These are phyloP conservation scores for Sporothrix globosa DNA, from an alignment of 2,329 filamentous ascomycete species.

Conservation along the genomic window DNA sequence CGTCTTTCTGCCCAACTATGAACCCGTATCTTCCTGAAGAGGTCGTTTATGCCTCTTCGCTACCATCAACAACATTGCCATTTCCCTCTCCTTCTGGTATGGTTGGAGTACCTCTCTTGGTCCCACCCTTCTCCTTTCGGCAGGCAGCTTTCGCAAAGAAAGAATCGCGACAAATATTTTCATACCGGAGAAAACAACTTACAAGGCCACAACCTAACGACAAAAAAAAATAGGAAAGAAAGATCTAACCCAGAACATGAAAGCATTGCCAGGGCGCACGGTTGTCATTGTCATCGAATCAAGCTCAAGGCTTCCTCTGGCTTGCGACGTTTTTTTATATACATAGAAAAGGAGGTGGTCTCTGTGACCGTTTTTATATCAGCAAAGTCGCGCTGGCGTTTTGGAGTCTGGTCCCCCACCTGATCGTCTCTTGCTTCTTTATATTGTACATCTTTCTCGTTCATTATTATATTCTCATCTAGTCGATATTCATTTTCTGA, in stretches of 20 bases:
- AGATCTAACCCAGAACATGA: conserved; percentile 24
- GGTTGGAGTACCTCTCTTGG: not conserved
- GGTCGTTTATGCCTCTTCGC: not conserved
- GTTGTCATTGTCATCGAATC: not conserved
- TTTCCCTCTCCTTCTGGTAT: not conserved
- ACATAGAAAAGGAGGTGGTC: conserved; percentile 25
- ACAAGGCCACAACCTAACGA: not conserved
- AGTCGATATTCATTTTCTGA: not conserved
- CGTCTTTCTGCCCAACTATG: not conserved
- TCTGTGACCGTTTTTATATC: conserved; percentile 26
- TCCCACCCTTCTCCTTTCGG: not conserved
- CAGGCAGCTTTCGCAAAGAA: not conserved
- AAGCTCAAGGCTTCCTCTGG: not conserved
- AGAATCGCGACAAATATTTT: not conserved
- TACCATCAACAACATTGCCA: not conserved
- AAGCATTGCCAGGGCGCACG: conserved; percentile 31
- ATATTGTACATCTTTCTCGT: conserved; percentile 14
- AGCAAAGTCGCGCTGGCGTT: conserved; percentile 31
- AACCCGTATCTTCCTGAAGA: not conserved
- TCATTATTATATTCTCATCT: not conserved
- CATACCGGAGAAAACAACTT: not conserved
- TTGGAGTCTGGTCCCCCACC: conserved; percentile 30
- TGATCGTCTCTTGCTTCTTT: conserved; percentile 24
- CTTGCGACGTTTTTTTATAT: conserved; percentile 13
- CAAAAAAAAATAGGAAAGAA: not conserved